phyloP scores from a whole-genome alignment of 306 rosid species.

The Hippophae rhamnoides region DNA sequence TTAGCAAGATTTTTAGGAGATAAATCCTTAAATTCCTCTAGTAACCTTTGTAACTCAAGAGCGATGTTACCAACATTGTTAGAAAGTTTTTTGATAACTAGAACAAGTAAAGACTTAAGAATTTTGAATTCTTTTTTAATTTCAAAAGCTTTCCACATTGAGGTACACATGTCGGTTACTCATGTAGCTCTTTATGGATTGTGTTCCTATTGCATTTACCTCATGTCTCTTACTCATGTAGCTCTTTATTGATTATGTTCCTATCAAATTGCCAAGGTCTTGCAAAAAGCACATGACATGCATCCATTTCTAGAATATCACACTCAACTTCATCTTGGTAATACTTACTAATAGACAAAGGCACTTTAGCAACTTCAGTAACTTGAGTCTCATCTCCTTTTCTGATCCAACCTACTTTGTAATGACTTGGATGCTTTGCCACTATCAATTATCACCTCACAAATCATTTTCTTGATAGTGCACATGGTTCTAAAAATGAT shows the following conservation, averaged over 20 bases:
- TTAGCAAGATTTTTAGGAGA: no score
- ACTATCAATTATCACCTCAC: neutral
- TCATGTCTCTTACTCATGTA: neutral
- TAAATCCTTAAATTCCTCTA: no score
- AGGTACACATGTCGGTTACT: neutral
- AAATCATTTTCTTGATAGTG: neutral
- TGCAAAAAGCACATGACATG: neutral
- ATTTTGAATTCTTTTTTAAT: no score
- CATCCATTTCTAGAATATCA: neutral
- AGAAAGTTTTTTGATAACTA: no score
- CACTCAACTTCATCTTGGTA: neutral
- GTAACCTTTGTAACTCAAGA: no score
- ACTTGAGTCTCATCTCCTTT: neutral
- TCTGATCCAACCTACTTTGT: neutral
- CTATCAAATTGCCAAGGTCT: neutral
- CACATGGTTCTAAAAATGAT: neutral
- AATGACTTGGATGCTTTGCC: neutral
- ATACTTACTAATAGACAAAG: neutral
- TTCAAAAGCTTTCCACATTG: neutral
- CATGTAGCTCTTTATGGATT: no score
- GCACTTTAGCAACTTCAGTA: neutral
- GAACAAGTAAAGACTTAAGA: no score
- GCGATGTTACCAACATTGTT: no score
- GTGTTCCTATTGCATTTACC: neutral
- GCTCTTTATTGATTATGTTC: neutral